Percentiles rank a stretch among this genome's conserved stretches.
These are phyloP conservation scores for Pseudogymnoascus sp. DNA, from an alignment of 2,329 filamentous ascomycete species.

Conservation along the genomic window DNA sequence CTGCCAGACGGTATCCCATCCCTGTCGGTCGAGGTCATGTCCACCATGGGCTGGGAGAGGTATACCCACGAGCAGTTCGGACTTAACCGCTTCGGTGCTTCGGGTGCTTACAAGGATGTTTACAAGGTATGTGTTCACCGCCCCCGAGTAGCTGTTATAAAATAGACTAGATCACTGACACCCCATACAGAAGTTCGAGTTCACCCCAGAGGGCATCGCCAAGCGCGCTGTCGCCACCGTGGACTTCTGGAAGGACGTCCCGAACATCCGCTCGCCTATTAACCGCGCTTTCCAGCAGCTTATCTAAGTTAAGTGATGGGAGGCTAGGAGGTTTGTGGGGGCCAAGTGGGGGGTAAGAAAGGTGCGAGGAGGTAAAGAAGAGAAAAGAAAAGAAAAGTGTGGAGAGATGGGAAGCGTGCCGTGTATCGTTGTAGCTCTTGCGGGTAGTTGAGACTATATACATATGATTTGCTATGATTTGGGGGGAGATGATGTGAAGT, in stretches of 20 bases:
- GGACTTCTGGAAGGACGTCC: conserved; percentile 92
- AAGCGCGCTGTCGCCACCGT: conserved; percentile 90
- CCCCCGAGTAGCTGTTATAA: background rate
- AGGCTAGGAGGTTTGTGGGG: background rate
- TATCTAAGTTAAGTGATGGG: conserved; percentile 51
- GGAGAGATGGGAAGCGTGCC: background rate
- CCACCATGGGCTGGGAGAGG: conserved; percentile 96
- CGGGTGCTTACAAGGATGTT: conserved; percentile 93
- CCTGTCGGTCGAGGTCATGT: conserved; percentile 92
- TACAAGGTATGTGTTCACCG: conserved; percentile 61
- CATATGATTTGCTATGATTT: background rate
- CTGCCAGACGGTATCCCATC: conserved; percentile 91
- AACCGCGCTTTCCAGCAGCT: conserved; percentile 98
- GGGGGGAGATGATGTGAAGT: background rate
- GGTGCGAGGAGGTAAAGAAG: background rate
- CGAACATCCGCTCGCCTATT: conserved; percentile 86
- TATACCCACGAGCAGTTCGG: conserved; percentile 99
- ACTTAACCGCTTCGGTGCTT: conserved; percentile 97
- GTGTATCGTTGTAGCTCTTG: background rate
- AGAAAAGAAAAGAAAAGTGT: background rate
- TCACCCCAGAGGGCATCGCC: conserved; percentile 91
- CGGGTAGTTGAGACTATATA: conserved; percentile 2
- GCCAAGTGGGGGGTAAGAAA: background rate
- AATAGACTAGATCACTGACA: conserved; percentile 31
- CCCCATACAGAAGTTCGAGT: conserved; percentile 82